Evolutionary conservation across 306 rosid genomes (phyloP).

Genomic region (Cicer chorassanicum): DNA sequence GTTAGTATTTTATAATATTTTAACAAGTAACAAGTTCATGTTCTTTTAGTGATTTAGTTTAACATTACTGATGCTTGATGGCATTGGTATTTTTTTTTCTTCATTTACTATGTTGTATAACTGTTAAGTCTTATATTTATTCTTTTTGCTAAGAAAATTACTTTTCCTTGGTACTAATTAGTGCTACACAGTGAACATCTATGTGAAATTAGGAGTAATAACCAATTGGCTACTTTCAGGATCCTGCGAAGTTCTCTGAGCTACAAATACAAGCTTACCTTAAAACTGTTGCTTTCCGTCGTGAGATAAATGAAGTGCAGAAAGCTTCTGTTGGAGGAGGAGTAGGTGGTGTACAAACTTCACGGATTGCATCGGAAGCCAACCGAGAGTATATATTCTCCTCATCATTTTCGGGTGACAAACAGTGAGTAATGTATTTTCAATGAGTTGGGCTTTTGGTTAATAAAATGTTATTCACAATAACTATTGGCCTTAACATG

Average conservation of each 20-base stretch:
- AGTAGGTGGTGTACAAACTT: constrained; percentile 84
- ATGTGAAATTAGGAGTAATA: constrained; percentile 22
- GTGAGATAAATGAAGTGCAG: constrained; percentile 92
- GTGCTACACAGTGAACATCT: background rate
- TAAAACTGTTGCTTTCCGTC: constrained; percentile 95
- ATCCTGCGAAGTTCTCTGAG: constrained; percentile 91
- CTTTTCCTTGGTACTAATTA: constrained; percentile 28
- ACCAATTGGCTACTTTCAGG: constrained; percentile 62
- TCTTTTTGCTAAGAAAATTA: constrained; percentile 16
- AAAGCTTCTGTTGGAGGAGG: constrained; percentile 85
- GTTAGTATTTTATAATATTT: no score
- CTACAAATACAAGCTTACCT: constrained; percentile 94
- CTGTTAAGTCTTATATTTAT: background rate
- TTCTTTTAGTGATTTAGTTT: constrained; percentile 34
- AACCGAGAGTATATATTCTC: constrained; percentile 93
- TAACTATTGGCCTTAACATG: constrained; percentile 14
- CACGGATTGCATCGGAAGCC: constrained; percentile 92
- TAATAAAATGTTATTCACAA: constrained; percentile 14
- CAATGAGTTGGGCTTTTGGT: constrained; percentile 23
- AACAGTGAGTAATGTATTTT: constrained; percentile 66
- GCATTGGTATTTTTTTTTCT: constrained; percentile 33
- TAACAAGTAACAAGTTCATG: background rate
- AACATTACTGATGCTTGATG: constrained; percentile 13
- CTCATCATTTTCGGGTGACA: constrained; percentile 88
- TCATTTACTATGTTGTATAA: background rate